A percentile compares a stretch with the other conserved stretches of the same genome.
These are phyloP conservation scores for Thalia dealbata DNA, from an alignment of 176 grass and related monocot genomes.

Conservation along the genomic window DNA sequence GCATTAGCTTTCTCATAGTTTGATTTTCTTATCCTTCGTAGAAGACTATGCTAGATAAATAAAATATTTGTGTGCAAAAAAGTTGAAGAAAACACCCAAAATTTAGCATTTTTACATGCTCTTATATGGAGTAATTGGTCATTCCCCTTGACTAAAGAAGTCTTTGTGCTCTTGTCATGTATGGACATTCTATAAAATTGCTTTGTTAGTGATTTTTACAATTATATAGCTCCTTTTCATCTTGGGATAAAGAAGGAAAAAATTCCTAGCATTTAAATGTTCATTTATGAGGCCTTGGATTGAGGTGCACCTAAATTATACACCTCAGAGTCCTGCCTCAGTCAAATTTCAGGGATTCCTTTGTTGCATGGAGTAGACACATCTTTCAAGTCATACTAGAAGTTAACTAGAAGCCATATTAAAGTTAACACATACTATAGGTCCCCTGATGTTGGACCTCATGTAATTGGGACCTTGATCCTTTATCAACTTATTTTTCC, in stretches of 20 bases:
- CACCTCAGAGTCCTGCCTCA: no score
- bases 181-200: not conserved
- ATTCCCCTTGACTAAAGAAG: not conserved
- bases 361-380: not conserved
- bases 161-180: not conserved
- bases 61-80: not conserved
- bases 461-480: not conserved
- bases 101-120: not conserved
- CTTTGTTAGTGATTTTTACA: not conserved
- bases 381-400: not conserved
- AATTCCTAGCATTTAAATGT: not conserved
- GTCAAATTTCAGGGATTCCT: no score
- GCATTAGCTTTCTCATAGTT: no score
- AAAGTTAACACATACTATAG: no score
- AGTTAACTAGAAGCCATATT: no score
- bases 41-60: not conserved
- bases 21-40: not conserved
- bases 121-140: not conserved
- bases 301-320: no score
- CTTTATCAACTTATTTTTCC: not conserved
- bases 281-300: no score
- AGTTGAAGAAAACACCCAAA: not conserved
- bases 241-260: not conserved
- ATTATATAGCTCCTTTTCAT: not conserved
- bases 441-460: no score